Percentiles rank a stretch among this genome's conserved stretches.
Conservation (phyloP, 805 yeast genomes). For the Yueomyces sinensis region DNA sequence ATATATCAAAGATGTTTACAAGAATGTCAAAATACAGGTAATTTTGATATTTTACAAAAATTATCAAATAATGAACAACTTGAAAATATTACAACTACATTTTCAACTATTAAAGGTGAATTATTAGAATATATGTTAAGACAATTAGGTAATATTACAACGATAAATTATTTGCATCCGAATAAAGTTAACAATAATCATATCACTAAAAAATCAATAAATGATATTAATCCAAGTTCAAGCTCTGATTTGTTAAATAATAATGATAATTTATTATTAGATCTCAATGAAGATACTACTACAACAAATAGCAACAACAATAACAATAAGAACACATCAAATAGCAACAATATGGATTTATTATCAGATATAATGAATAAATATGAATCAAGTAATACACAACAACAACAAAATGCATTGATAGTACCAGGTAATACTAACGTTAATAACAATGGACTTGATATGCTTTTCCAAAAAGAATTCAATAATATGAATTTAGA, state of each 20-base stretch:
- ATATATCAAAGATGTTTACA: slow-evolving; percentile 70
- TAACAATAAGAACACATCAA: neutral
- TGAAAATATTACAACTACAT: slow-evolving; percentile 49
- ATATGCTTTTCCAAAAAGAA: too few relatives aligned
- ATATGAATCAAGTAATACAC: too few relatives aligned
- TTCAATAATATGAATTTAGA: too few relatives aligned
- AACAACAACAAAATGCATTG: too few relatives aligned
- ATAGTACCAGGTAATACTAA: too few relatives aligned
- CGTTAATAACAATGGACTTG: too few relatives aligned
- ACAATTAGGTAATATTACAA: slow-evolving; percentile 73
- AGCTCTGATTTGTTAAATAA: too few relatives aligned
- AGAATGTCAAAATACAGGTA: slow-evolving; percentile 13
- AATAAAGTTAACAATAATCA: neutral
- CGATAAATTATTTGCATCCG: slow-evolving; percentile 33
- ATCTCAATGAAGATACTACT: neutral
- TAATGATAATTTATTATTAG: neutral
- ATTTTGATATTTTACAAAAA: slow-evolving; percentile 15
- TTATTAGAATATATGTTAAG: slow-evolving; percentile 52
- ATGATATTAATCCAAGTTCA: too few relatives aligned
- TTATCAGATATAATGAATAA: too few relatives aligned
- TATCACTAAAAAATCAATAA: too few relatives aligned
- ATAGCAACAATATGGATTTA: neutral
- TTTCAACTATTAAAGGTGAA: slow-evolving; percentile 56
- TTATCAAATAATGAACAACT: slow-evolving; percentile 38
- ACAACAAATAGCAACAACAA: neutral